Percentiles rank a stretch among this genome's conserved stretches.
phyloP scores from a whole-genome alignment of 2,329 filamentous ascomycete species.

The Dryadomyces quercus-mongolicae region DNA sequence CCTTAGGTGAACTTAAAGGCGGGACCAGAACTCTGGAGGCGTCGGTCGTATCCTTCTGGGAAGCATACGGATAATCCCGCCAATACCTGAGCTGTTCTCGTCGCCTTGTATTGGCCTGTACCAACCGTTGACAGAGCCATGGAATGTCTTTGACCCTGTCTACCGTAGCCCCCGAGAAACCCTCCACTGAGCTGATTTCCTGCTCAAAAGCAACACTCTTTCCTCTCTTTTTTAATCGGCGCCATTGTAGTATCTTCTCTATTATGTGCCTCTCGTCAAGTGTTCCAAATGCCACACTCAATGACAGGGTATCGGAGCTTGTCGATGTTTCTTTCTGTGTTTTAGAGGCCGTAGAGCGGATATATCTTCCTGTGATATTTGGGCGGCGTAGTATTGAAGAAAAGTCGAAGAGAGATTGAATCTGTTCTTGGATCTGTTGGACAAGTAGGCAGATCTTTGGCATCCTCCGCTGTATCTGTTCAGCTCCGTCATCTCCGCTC shows the following conservation, averaged over 20 bases:
- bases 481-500: neutral
- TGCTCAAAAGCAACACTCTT: neutral
- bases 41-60: neutral
- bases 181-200: too few relatives aligned
- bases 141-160: neutral
- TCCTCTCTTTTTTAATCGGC: neutral
- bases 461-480: neutral
- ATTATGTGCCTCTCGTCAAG: neutral
- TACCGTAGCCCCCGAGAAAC: neutral
- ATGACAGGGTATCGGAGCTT: neutral
- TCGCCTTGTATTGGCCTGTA: neutral
- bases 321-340: neutral
- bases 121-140: neutral
- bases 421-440: neutral
- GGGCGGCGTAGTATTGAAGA: neutral
- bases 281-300: neutral
- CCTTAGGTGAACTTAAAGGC: neutral
- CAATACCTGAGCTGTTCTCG: neutral
- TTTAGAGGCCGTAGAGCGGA: neutral
- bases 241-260: neutral
- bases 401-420: neutral
- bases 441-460: neutral
- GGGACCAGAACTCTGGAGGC: neutral
- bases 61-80: neutral
- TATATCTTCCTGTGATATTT: neutral